phyloP scores from a whole-genome alignment of 1,284 basidiomycete species.

The Malassezia obtusa region DNA sequence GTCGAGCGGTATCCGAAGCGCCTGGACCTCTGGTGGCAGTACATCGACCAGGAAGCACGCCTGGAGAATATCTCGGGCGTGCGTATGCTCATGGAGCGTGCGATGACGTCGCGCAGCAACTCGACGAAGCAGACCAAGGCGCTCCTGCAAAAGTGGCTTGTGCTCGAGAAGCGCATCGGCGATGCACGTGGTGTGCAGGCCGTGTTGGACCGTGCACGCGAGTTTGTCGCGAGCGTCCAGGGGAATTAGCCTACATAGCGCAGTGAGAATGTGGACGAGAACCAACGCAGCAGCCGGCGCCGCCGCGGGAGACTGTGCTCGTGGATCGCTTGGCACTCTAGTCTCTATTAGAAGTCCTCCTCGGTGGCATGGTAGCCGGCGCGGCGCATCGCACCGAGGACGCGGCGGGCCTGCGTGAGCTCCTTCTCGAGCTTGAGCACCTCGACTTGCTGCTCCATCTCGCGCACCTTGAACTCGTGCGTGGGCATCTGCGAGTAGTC shows the following conservation, averaged over 20 bases:
- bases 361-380: constrained; percentile 45
- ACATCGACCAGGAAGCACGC: constrained; percentile 86
- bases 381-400: constrained; percentile 43
- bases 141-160: constrained; percentile 80
- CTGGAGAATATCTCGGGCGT: constrained; percentile 59
- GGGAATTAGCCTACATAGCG: neutral
- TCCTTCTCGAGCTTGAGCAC: constrained; percentile 95
- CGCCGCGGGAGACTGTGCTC: neutral
- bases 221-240: constrained; percentile 51
- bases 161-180: constrained; percentile 73
- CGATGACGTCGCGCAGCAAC: constrained; percentile 66
- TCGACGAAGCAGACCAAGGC: constrained; percentile 90
- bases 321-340: neutral
- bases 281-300: neutral
- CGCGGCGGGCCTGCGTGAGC: constrained; percentile 53
- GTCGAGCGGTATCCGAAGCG: constrained; percentile 86
- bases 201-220: constrained; percentile 78
- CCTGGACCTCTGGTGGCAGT: constrained; percentile 90
- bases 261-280: neutral
- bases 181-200: constrained; percentile 69
- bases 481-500: constrained; percentile 87
- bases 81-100: constrained; percentile 64
- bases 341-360: constrained; percentile 14
- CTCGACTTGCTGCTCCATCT: constrained; percentile 96
- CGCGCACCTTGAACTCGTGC: constrained; percentile 79